These are phyloP conservation scores for Diplosphaera chodatii DNA, from an alignment of 139 green algal genomes.

Conservation along the genomic window DNA sequence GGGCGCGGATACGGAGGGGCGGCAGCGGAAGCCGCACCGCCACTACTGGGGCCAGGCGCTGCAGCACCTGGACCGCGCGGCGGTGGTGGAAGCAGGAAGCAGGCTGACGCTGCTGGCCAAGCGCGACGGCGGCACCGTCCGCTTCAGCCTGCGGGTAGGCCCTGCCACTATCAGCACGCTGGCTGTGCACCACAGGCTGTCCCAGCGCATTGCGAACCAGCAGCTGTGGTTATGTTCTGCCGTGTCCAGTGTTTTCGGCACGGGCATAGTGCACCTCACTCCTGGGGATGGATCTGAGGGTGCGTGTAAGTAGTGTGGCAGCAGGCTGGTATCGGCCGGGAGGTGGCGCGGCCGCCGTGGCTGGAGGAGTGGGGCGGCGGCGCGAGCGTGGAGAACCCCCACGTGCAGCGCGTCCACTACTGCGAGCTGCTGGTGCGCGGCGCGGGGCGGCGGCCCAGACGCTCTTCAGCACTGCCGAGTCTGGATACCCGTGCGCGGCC, in stretches of 20 bases:
- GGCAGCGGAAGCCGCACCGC: background rate
- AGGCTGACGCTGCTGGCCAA: constrained; percentile 54
- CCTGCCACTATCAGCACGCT: background rate
- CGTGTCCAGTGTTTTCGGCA: no score
- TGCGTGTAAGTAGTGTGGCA: no score
- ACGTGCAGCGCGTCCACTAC: constrained; percentile 81
- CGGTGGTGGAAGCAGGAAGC: constrained; percentile 14
- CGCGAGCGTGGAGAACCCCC: constrained; percentile 74
- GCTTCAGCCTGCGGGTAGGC: constrained; percentile 34
- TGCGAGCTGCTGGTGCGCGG: constrained; percentile 63
- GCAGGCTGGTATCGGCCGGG: constrained; percentile 41
- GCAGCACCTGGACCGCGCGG: constrained; percentile 59
- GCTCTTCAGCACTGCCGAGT: no score
- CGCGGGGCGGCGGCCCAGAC: no score
- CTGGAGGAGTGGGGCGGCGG: constrained; percentile 80
- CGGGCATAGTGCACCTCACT: no score
- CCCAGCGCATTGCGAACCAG: no score
- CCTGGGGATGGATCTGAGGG: no score
- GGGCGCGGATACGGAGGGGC: background rate
- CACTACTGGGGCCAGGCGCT: constrained; percentile 68
- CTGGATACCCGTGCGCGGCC: no score
- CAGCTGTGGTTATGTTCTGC: no score
- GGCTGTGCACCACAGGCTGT: no score
- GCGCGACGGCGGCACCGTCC: constrained; percentile 31
- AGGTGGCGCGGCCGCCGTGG: constrained; percentile 54